A percentile compares a stretch with the other conserved stretches of the same genome.
Conservation (phyloP, 202 grass and related monocot genomes). For the Bolboschoenoplectus hybrid region DNA sequence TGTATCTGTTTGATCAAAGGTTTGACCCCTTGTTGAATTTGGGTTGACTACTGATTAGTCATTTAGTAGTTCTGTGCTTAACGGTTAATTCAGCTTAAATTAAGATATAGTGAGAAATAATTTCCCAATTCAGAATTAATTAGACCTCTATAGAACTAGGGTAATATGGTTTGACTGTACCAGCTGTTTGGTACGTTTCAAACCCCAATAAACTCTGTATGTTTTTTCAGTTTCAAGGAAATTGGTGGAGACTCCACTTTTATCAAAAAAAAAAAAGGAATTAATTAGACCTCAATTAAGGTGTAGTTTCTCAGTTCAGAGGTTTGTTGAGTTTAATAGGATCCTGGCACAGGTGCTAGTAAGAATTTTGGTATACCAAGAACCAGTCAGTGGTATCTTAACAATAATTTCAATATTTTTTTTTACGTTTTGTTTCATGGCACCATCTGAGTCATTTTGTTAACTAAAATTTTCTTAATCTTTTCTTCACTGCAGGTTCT, state of each 20-base stretch:
- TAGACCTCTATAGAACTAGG: too few species aligned
- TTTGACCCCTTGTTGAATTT: neutral
- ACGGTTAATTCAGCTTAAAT: constrained; percentile 4
- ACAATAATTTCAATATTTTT: neutral
- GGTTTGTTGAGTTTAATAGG: constrained; percentile 13
- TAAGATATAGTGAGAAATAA: neutral
- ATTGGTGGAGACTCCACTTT: too few species aligned
- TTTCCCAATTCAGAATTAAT: neutral
- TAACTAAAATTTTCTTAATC: constrained; percentile 25
- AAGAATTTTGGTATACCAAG: neutral
- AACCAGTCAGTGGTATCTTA: neutral
- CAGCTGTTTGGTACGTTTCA: too few species aligned
- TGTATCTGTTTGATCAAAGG: constrained; percentile 1
- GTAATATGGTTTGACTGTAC: too few species aligned
- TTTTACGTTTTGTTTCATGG: neutral
- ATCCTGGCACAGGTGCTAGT: neutral
- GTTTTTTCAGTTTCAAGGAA: too few species aligned
- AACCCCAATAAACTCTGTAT: too few species aligned
- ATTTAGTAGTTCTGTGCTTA: neutral
- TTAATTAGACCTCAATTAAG: neutral
- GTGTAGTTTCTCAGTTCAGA: constrained; percentile 9
- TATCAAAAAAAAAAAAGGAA: too few species aligned
- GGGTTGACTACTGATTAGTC: neutral
- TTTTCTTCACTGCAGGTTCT: constrained; percentile 52
- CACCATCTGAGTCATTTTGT: neutral